Base-by-base conservation (phyloP, 2,329 filamentous ascomycete genomes). In the Rhinocladiella mackenziei region DNA sequence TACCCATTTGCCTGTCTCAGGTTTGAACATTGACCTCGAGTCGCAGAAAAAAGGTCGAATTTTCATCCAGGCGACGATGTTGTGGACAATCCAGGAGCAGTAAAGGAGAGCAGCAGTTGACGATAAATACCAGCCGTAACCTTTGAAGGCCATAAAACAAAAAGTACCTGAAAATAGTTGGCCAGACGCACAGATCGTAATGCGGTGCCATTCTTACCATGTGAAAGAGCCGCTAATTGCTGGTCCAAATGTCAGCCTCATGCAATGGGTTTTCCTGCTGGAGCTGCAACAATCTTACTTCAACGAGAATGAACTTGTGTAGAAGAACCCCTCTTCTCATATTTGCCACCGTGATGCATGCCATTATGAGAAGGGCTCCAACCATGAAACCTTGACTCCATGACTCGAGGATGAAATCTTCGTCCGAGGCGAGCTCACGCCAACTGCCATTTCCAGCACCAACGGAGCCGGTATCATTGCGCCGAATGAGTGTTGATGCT, bases 1-100 rank as follows among this genome's bases (percentile, higher is more conserved):
- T 11, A 53, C 47, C 53, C 52, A 55, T 26, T 44, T 51, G 28
- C 51, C 55, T 7, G 50, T 54, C 17, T 43, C 32, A 4, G 47
- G 47, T 32, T 49, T 44, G 43, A 81, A 60, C 7, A 66, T 57
- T 34, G 72, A 78, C 20, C 71, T 69, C 5, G 66, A 62, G 20
- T 62, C 67, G 2, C 68, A 67, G 5, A 82, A 64, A 54, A 82
- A 81, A 0, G 80, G 80, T 40, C 72, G 74, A 50, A 76, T 79
- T 62, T 83, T 83, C 62, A 84, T 74, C 80, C 80, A 84, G 1
- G 80, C 73, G 47, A 84, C 78, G 48, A 83, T 69, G 51, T 83
- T 84, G 60, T 84, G 80, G 6, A 84, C 62, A 9, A 69, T 72
- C 76, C 78, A 83, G 3, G 77, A 81, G n/a, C 72, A 64, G 51